A percentile compares a stretch with the other conserved stretches of the same genome.
phyloP scores from a whole-genome alignment of 345 rosid species.

The Kandelia obovata region DNA sequence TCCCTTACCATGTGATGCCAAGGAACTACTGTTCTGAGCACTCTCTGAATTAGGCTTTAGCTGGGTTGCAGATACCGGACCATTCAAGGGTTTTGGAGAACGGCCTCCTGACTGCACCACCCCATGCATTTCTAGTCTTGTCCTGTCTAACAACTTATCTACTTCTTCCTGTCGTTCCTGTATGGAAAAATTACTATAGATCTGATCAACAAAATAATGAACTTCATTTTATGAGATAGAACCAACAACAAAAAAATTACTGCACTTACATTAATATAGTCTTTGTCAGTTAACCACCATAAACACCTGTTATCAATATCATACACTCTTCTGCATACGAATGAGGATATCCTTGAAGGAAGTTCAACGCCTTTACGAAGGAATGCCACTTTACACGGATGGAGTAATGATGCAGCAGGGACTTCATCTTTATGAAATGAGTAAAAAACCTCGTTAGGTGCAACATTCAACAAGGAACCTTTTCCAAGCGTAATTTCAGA shows the following conservation, averaged over 20 bases:
- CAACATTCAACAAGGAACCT: conserved; percentile 70
- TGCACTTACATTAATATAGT: conserved; percentile 71
- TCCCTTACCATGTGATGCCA: conserved; percentile 68
- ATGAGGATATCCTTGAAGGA: conserved; percentile 74
- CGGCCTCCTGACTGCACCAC: conserved; percentile 74
- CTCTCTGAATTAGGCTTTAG: conserved; percentile 64
- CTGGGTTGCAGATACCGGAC: conserved; percentile 72
- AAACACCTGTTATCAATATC: conserved; percentile 63
- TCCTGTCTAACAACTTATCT: conserved; percentile 61
- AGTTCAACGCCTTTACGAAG: conserved; percentile 74
- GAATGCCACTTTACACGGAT: conserved; percentile 95
- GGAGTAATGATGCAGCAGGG: conserved; percentile 79
- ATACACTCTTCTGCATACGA: conserved; percentile 82
- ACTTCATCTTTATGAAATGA: conserved; percentile 93
- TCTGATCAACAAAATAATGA: not conserved
- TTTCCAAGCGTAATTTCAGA: conserved; percentile 82
- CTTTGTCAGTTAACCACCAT: conserved; percentile 96
- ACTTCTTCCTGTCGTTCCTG: conserved; percentile 73
- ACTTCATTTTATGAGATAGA: not conserved
- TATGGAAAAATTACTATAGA: conserved; percentile 7
- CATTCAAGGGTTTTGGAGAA: conserved; percentile 71
- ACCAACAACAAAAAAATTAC: not conserved
- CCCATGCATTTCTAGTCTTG: conserved; percentile 73
- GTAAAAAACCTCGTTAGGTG: conserved; percentile 88
- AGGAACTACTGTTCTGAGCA: conserved; percentile 55